Percentiles rank a stretch among this genome's conserved stretches.
Conservation (phyloP, 495 filamentous ascomycete species). For the Penicillium turbatum region DNA sequence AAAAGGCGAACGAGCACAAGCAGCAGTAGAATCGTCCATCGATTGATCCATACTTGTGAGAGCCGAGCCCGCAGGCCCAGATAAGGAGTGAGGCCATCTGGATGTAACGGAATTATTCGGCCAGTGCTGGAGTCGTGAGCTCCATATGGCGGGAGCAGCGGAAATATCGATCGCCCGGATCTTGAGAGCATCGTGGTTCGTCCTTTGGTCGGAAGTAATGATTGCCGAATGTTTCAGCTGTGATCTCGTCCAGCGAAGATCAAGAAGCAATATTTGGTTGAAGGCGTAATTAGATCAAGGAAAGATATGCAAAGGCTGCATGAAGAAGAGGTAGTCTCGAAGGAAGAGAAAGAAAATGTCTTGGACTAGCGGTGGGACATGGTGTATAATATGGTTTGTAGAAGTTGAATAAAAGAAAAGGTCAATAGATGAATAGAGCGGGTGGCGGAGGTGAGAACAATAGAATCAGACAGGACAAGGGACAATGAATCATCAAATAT, state of each 20-base stretch:
- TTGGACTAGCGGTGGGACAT: constrained; percentile 17
- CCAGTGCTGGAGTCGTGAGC: constrained; percentile 37
- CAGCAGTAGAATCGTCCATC: constrained; percentile 88
- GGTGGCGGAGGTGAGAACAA: constrained; percentile 4
- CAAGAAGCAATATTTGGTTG: not conserved
- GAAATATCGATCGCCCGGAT: constrained; percentile 35
- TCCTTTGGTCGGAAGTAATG: not conserved
- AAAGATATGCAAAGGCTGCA: constrained; percentile 2
- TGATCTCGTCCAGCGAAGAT: constrained; percentile 8
- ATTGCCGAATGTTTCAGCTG: not conserved
- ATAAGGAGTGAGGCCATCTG: constrained; percentile 90
- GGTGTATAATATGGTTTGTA: constrained; percentile 14
- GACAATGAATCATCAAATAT: constrained; percentile 13
- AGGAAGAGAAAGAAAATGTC: constrained; percentile 4
- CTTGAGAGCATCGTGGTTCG: constrained; percentile 28
- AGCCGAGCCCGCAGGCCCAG: constrained; percentile 83
- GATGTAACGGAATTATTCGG: constrained; percentile 35
- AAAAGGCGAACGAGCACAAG: constrained; percentile 78
- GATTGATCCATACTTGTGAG: constrained; percentile 95
- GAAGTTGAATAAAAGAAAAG: constrained; percentile 10
- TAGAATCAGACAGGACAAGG: constrained; percentile 5
- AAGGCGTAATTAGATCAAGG: not conserved
- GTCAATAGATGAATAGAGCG: constrained; percentile 9
- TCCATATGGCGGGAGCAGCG: constrained; percentile 44
- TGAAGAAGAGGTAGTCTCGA: not conserved